phyloP scores from a whole-genome alignment of 225 moss, liverwort and hornwort species.

The Marchantia paleacea region DNA sequence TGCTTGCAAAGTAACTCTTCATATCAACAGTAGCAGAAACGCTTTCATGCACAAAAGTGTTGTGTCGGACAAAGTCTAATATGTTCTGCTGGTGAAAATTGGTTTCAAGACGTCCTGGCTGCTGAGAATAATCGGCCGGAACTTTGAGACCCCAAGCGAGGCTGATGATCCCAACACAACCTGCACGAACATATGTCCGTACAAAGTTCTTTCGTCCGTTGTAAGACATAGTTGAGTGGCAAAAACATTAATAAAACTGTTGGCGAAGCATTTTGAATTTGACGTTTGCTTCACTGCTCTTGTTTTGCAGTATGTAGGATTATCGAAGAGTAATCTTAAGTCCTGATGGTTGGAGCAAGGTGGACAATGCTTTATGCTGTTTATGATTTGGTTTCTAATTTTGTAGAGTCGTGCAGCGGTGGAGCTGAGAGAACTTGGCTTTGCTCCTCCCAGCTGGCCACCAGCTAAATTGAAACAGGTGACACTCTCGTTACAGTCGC shows the following conservation, averaged over 20 bases:
- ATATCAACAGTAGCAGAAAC: no score
- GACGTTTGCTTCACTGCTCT: background rate
- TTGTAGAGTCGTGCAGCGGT: constrained; percentile 24
- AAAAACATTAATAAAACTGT: background rate
- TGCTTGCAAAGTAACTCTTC: background rate
- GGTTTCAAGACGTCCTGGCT: constrained; percentile 54
- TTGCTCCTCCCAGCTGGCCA: constrained; percentile 58
- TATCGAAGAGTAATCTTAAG: background rate
- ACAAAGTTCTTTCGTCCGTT: background rate
- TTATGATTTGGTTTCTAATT: background rate
- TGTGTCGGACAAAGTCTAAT: background rate
- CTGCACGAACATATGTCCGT: constrained; percentile 60
- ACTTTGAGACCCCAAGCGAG: constrained; percentile 41
- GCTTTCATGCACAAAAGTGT: no score
- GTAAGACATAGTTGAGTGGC: background rate
- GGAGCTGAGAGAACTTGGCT: constrained; percentile 57
- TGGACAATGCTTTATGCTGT: background rate
- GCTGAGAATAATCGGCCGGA: constrained; percentile 45
- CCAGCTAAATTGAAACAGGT: constrained; percentile 62
- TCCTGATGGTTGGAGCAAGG: background rate
- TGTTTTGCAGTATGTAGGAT: background rate
- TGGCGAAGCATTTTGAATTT: background rate
- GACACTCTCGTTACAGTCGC: background rate
- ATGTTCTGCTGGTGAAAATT: background rate
- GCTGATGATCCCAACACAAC: constrained; percentile 57